Base-by-base conservation (phyloP, 805 yeast species). In the Metschnikowia matae region DNA sequence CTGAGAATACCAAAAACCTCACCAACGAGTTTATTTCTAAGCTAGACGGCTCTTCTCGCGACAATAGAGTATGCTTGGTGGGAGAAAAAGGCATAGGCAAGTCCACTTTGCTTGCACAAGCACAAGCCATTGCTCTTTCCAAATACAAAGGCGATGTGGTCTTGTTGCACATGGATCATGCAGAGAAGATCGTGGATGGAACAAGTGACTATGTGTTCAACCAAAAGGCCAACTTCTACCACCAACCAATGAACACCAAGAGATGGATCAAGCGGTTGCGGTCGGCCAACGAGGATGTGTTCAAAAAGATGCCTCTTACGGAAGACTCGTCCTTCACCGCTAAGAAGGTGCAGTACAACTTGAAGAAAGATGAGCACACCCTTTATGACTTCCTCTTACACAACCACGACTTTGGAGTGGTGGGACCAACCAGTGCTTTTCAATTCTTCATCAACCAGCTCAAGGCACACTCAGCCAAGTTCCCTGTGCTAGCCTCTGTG, bases 11-110 rank as follows among this genome's bases (percentile, higher is more conserved):
- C 38, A 66, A 75, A 4, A 51, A 61, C 17, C 60, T 73, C 20
- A 56, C 81, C 11, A 57, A 69, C 21, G 61, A 69, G 1, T 66
- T 82, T 42, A 60, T 82, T 10, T 52, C 67, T 15, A 64, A 65
- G 6, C 63, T 78, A 23, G 53, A 58, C 2, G 46, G 52, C 0
- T 43, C 71, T 0, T 61, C 78, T 0, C 59, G 57, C 13, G 55
- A 67, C 11, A 85, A 82, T 61, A 75, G 85, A 58, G 58, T 78
- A 31, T 70, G 83, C 31, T 53, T 89, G n/a, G 64, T 79, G 18
- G 96, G 96, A 40, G 83, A 78, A 49, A 68, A 79, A 40, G 96
- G 96, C 44, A 75, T 80, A 10, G 97, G 97, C 6, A 91, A 90
- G 70, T 80, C 92, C 3, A 80, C 89, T 0, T 61, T 84, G 36